These are phyloP conservation scores for Paramecium sexaurelia DNA, from an alignment of 73 alveolate species.

Conservation along the genomic window DNA sequence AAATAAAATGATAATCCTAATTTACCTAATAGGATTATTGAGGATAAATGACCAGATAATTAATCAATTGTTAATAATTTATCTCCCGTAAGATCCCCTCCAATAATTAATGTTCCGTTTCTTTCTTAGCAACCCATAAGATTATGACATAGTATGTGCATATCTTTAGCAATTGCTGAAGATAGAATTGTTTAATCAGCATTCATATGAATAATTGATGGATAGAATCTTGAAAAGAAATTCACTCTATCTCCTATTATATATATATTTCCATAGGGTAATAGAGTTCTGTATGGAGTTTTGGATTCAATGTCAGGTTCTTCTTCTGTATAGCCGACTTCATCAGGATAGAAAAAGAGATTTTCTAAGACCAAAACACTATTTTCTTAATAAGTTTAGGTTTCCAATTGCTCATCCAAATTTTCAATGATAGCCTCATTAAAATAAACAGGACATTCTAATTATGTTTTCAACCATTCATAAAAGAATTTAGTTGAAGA, in stretches of 20 bases:
- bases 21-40: constrained; percentile 41
- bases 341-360: constrained; percentile 57
- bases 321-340: constrained; percentile 46
- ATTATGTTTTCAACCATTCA: constrained; percentile 59
- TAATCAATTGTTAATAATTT: constrained; percentile 59
- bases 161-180: constrained; percentile 7
- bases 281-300: constrained; percentile 38
- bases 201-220: constrained; percentile 49
- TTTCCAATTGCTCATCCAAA: constrained; percentile 65
- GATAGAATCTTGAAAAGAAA: constrained; percentile 61
- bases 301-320: constrained; percentile 51
- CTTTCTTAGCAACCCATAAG: constrained; percentile 38
- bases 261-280: constrained; percentile 54
- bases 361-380: constrained; percentile 64
- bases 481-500: constrained; percentile 63
- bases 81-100: constrained; percentile 51
- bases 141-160: constrained; percentile 24
- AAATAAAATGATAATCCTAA: constrained; percentile 56
- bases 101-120: constrained; percentile 46
- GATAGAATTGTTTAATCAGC: constrained; percentile 50
- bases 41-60: constrained; percentile 54
- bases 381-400: constrained; percentile 57
- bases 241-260: constrained; percentile 66
- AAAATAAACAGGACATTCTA: constrained; percentile 62
- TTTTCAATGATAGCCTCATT: constrained; percentile 63